Percentiles rank a stretch among this genome's conserved stretches.
Evolutionary conservation across 106 monocot genomes (phyloP).

Genomic region (Allium sativum): DNA sequence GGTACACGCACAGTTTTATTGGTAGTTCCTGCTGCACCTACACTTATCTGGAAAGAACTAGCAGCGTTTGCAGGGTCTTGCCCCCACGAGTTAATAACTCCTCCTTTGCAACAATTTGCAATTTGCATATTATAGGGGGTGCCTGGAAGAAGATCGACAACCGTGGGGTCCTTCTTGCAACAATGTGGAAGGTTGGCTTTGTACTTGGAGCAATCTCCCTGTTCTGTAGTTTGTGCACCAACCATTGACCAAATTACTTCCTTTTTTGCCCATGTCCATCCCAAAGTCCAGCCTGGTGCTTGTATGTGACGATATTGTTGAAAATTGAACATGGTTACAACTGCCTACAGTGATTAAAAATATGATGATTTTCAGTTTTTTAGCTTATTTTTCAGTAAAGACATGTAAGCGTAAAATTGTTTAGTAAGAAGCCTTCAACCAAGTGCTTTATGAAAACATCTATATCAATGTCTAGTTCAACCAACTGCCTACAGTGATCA

Average conservation of each 20-base stretch:
- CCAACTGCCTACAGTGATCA: too few relatives aligned
- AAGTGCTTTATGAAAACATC: too few relatives aligned
- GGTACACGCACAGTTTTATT: slow-evolving; percentile 50
- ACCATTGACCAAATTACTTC: slow-evolving; percentile 54
- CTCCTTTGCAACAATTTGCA: slow-evolving; percentile 68
- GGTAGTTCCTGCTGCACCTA: slow-evolving; percentile 40
- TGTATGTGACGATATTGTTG: slow-evolving; percentile 62
- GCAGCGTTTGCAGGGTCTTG: slow-evolving; percentile 48
- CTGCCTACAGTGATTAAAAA: slow-evolving; percentile 18
- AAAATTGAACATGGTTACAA: slow-evolving; percentile 52
- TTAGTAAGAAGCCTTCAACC: too few relatives aligned
- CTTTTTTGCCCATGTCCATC: slow-evolving; percentile 59
- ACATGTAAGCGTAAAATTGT: too few relatives aligned
- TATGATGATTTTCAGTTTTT: too few relatives aligned
- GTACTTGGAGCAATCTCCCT: slow-evolving; percentile 45
- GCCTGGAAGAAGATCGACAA: slow-evolving; percentile 47
- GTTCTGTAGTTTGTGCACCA: slow-evolving; percentile 46
- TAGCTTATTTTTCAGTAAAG: too few relatives aligned
- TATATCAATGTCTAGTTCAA: too few relatives aligned
- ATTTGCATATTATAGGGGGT: slow-evolving; percentile 66
- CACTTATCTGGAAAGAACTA: slow-evolving; percentile 51
- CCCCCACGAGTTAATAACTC: slow-evolving; percentile 42
- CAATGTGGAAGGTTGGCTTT: slow-evolving; percentile 38
- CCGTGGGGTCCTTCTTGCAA: slow-evolving; percentile 38
- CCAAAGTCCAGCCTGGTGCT: slow-evolving; percentile 51